A percentile compares a stretch with the other conserved stretches of the same genome.
Conservation (phyloP, 2,329 filamentous ascomycete genomes). For the Fusarium guadeloupense region DNA sequence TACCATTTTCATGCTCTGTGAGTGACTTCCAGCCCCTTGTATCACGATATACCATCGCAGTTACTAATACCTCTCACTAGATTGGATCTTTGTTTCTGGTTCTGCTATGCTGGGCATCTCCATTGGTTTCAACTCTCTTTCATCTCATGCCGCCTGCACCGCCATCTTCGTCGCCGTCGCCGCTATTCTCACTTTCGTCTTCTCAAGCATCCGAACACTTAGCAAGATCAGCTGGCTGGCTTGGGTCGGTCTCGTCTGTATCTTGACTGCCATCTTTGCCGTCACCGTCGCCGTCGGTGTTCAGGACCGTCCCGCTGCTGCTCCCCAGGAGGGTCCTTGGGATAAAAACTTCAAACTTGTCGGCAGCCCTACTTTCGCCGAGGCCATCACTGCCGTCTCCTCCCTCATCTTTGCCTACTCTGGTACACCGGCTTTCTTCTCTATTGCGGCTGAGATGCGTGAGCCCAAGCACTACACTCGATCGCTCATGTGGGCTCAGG, state of each 20-base stretch:
- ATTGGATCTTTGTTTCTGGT: slow-evolving; percentile 46
- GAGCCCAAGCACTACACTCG: slow-evolving; percentile 44
- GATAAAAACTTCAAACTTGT: slow-evolving; percentile 44
- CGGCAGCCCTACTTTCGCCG: slow-evolving; percentile 43
- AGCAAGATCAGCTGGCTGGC: slow-evolving; percentile 46
- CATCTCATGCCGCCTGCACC: slow-evolving; percentile 51
- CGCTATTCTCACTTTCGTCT: slow-evolving; percentile 38
- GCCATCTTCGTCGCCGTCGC: slow-evolving; percentile 51
- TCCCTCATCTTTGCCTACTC: slow-evolving; percentile 51
- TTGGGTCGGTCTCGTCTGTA: slow-evolving; percentile 44
- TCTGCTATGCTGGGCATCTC: slow-evolving; percentile 54
- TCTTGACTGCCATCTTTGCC: slow-evolving; percentile 42
- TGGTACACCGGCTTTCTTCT: slow-evolving; percentile 49
- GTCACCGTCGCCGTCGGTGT: slow-evolving; percentile 46
- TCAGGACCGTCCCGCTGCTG: slow-evolving; percentile 43
- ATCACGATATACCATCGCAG: not conserved
- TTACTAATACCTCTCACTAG: slow-evolving; percentile 17
- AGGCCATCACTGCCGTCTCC: slow-evolving; percentile 45
- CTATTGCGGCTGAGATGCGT: slow-evolving; percentile 48
- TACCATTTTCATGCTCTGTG: slow-evolving; percentile 48
- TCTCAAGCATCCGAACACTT: slow-evolving; percentile 47
- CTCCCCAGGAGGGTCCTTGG: slow-evolving; percentile 36
- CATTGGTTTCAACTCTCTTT: slow-evolving; percentile 52
- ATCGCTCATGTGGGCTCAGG: slow-evolving; percentile 41
- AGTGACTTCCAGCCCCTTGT: not conserved